Conservation (phyloP, 2,329 filamentous ascomycete genomes). For the Pseudocercospora ulei region DNA sequence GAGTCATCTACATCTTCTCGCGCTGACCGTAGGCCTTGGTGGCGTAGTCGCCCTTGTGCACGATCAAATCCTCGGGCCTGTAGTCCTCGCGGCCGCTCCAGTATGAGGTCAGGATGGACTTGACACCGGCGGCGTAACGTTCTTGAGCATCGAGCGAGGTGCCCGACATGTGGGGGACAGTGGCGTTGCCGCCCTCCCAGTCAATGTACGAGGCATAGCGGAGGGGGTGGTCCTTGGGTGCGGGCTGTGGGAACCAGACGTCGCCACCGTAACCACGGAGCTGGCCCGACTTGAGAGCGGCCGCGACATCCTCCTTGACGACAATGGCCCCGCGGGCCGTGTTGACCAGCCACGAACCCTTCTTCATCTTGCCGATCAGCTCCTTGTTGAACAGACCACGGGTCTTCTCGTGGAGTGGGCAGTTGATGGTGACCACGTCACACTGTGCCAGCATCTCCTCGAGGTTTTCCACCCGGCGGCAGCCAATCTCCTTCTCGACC, state of each 20-base stretch:
- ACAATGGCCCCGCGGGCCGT: slow-evolving; percentile 97
- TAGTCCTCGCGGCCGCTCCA: slow-evolving; percentile 82
- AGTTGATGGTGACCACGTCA: slow-evolving; percentile 98
- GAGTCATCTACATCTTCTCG: slow-evolving; percentile 18
- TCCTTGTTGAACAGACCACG: slow-evolving; percentile 97
- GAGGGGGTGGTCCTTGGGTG: slow-evolving; percentile 83
- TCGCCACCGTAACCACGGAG: slow-evolving; percentile 80
- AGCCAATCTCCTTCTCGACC: slow-evolving; percentile 90
- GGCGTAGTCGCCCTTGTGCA: slow-evolving; percentile 80
- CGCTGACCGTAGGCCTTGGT: slow-evolving; percentile 84
- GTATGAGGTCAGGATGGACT: slow-evolving; percentile 86
- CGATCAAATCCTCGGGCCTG: slow-evolving; percentile 79
- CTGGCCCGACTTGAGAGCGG: slow-evolving; percentile 81
- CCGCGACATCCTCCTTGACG: slow-evolving; percentile 97
- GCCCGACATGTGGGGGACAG: slow-evolving; percentile 97
- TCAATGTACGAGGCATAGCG: slow-evolving; percentile 78
- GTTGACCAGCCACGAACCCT: slow-evolving; percentile 94
- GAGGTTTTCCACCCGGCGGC: slow-evolving; percentile 73
- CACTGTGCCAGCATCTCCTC: slow-evolving; percentile 93
- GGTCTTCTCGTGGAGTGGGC: slow-evolving; percentile 97
- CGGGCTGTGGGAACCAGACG: slow-evolving; percentile 96
- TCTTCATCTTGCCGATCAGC: slow-evolving; percentile 97
- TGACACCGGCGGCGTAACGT: slow-evolving; percentile 52
- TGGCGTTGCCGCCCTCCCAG: slow-evolving; percentile 95
- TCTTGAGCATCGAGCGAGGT: slow-evolving; percentile 97